phyloP scores from a whole-genome alignment of 1,139 yeast genomes.

The Blastobotrys aristatus region DNA sequence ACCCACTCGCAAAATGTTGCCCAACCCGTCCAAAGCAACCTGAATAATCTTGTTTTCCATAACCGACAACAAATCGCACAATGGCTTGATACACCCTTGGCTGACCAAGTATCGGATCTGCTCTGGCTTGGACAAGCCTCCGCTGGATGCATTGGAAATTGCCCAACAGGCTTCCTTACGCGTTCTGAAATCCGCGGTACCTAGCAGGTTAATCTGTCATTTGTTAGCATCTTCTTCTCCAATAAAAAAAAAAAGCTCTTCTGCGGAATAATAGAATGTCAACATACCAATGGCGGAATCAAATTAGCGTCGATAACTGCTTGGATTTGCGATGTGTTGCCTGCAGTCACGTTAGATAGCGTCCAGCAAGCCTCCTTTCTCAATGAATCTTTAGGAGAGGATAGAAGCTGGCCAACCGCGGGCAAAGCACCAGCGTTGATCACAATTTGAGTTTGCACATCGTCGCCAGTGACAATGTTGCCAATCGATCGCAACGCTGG shows the following conservation, averaged over 20 bases:
- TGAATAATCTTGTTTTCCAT: conserved; percentile 91
- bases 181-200: conserved; percentile 87
- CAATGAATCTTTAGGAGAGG: conserved; percentile 84
- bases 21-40: conserved; percentile 92
- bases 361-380: conserved; percentile 99
- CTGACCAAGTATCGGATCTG: conserved; percentile 86
- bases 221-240: too few species aligned
- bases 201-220: conserved; percentile 74
- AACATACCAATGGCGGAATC: conserved; percentile 88
- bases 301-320: conserved; percentile 93
- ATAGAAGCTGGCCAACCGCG: conserved; percentile 73
- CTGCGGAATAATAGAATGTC: too few species aligned
- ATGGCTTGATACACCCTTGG: conserved; percentile 96
- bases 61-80: conserved; percentile 83
- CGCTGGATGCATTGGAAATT: conserved; percentile 93
- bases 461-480: conserved; percentile 96
- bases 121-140: conserved; percentile 88
- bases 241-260: too few species aligned
- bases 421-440: conserved; percentile 89
- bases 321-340: conserved; percentile 91
- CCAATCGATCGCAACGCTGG: conserved; percentile 98
- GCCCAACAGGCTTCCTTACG: conserved; percentile 99
- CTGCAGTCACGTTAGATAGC: conserved; percentile 94
- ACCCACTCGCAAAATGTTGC: conserved; percentile 89
- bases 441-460: conserved; percentile 89